Evolutionary conservation across 345 rosid genomes (phyloP), one percentile per base, ranked within the genome.

Genomic region (Aethionema arabicum): DNA sequence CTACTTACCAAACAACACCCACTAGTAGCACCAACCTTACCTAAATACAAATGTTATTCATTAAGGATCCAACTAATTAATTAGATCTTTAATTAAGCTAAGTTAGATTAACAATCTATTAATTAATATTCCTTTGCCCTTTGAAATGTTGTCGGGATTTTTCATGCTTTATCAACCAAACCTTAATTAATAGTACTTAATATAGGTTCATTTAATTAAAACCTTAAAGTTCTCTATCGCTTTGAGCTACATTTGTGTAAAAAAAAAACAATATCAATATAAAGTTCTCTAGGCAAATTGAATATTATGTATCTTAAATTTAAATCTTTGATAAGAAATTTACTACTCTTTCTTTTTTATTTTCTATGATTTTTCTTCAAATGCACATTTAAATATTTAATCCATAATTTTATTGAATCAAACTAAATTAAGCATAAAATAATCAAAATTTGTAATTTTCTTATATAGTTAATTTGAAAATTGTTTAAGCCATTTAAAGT

Each of bases 1-100:
- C 60, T 63, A 56, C 69, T 63, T 70, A 50, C 69, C 61, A 70
- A 70, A 63, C 69, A 42, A 35, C 65, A 70, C 63, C 50, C 69
- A 57, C 65, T 63, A 43, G 36, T 55, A 56, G 65, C 55, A 54
- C 65, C 75, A 64, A 64, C 69, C 69, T 56, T 57, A 64, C 70
- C 65, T 63, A 56, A 16, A 29, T 51, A 56, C 53, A 56, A 14
- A 63, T 39, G 30, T 36, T 41, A 49, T 50, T 70, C 35, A 6
- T 33, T 42, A n/a, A n/a, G n/a, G n/a, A 33, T 5, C 14, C 30
- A 56, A 12, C 15, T 30, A 27, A 35, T 4, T 13, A 32, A 31
- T 54, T 61, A 37, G 21, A 47, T 69, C 14, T 42, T 56, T 21
- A 21, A 21, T 21, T 21, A 21, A 21, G 27, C 27, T 21, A 4